Evolutionary conservation across 352 stramenopile species (phyloP), one percentile per base, ranked within the genome.

Genomic region (Plasmopara viticola): DNA sequence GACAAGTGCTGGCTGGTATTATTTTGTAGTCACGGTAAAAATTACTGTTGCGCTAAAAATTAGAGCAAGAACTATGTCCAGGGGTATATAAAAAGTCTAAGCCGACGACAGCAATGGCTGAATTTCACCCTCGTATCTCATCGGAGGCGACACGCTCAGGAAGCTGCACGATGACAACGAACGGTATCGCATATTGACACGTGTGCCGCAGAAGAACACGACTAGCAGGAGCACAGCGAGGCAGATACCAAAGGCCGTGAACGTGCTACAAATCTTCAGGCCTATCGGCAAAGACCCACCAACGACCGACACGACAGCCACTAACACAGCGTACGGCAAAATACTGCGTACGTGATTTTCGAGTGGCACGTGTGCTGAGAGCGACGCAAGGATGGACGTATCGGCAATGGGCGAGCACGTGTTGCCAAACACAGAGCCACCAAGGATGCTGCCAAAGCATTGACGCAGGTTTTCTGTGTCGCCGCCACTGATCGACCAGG

Each of bases 331-430:
- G 59, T 95, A 95, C 17, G 84, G 86, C 49, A 90, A 61, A 53
- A 91, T 90, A 58, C 81, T 94, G 46, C 82, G 74, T 34, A 95
- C 64, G 53, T 95, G 86, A 70, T 90, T 84, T 61, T 95, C 66
- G 34, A 93, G 60, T 15, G 78, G 69, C 20, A 90, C 79, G 42
- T 87, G 63, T 8, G 78, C 78, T 18, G 86, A 88, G 2, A 96
- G 60, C 39, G 86, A 83, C 17, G 84, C 74, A 31, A 97, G 62
- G 54, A 97, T 95, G 41, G 89, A 96, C 28, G 87, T 97, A 70
- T 97, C 89, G n/a, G 86, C 85, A 48, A 97, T 95, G n/a, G 88
- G 87, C 44, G 86, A 96, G 63, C 80, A 92, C 46, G 79, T 84
- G 61, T 96, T 94, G 46, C 87, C 87, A 48, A 95, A 94, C 20